These are phyloP conservation scores for Phytophthora podocarpi DNA, from an alignment of 352 stramenopile genomes.

Conservation along the genomic window DNA sequence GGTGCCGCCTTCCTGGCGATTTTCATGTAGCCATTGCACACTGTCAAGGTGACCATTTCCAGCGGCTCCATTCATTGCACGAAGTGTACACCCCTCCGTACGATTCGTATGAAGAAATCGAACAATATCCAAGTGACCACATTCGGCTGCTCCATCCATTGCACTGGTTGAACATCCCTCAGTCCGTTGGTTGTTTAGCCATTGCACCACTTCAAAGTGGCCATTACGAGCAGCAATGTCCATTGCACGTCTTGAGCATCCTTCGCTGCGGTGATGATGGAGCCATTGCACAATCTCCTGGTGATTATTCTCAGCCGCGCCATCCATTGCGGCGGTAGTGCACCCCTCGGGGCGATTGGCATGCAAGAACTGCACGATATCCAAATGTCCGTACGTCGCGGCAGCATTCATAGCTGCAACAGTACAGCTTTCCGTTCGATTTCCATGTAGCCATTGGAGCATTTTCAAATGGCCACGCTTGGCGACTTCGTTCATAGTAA, in stretches of 20 bases:
- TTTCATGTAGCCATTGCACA: slow-evolving; percentile 36
- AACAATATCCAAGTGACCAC: slow-evolving; percentile 30
- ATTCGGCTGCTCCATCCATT: slow-evolving; percentile 39
- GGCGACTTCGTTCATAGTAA: slow-evolving; percentile 38
- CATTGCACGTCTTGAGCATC: slow-evolving; percentile 35
- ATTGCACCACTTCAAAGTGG: slow-evolving; percentile 35
- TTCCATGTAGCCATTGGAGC: slow-evolving; percentile 31
- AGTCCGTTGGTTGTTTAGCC: slow-evolving; percentile 26
- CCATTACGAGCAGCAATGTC: slow-evolving; percentile 29
- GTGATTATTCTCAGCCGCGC: slow-evolving; percentile 39
- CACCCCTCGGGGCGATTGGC: slow-evolving; percentile 36
- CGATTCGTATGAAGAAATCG: slow-evolving; percentile 29
- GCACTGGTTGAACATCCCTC: slow-evolving; percentile 35
- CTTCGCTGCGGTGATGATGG: slow-evolving; percentile 35
- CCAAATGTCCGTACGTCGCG: slow-evolving; percentile 32
- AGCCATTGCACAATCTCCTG: slow-evolving; percentile 40
- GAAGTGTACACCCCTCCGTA: slow-evolving; percentile 23
- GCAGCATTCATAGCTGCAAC: slow-evolving; percentile 35
- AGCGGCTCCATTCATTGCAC: slow-evolving; percentile 43
- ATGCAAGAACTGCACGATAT: slow-evolving; percentile 43
- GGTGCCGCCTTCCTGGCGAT: slow-evolving; percentile 38
- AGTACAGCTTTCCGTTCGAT: slow-evolving; percentile 35
- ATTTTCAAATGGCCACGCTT: slow-evolving; percentile 36
- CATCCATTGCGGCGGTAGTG: slow-evolving; percentile 39
- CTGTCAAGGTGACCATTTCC: slow-evolving; percentile 32